These are phyloP conservation scores for Elongisporangium anandrum DNA, from an alignment of 352 stramenopile genomes.

Conservation along the genomic window DNA sequence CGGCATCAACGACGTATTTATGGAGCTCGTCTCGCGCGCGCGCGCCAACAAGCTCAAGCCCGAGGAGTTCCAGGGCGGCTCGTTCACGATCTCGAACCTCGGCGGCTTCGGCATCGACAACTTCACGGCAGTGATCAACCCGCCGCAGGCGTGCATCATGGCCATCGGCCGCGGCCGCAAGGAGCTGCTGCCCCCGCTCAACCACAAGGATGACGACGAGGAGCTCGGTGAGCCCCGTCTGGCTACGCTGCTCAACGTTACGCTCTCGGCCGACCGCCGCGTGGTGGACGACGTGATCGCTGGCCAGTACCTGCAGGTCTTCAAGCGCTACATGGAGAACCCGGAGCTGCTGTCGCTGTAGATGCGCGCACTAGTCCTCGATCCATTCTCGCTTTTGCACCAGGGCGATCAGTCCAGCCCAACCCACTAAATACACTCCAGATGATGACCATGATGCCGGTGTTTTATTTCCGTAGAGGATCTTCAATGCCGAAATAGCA, in stretches of 20 bases:
- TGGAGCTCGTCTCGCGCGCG: slow-evolving; percentile 95
- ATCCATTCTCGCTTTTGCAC: not conserved
- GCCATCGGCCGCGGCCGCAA: slow-evolving; percentile 93
- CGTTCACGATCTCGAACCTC: slow-evolving; percentile 99
- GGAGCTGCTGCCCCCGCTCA: slow-evolving; percentile 70
- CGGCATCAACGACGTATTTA: slow-evolving; percentile 94
- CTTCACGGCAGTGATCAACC: slow-evolving; percentile 99
- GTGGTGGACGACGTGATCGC: slow-evolving; percentile 97
- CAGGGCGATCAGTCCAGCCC: not conserved
- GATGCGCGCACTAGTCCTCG: not conserved
- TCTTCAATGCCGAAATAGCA: not conserved
- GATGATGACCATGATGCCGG: not conserved
- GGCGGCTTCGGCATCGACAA: slow-evolving; percentile 97
- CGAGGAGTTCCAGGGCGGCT: slow-evolving; percentile 99
- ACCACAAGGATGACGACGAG: slow-evolving; percentile 17
- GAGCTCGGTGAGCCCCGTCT: slow-evolving; percentile 61
- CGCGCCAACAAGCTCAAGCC: slow-evolving; percentile 96
- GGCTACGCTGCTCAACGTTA: slow-evolving; percentile 94
- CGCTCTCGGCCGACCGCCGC: slow-evolving; percentile 94
- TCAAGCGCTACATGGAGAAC: slow-evolving; percentile 96
- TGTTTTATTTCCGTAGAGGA: not conserved
- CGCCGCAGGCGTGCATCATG: slow-evolving; percentile 98
- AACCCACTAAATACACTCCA: not conserved
- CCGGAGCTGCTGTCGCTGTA: slow-evolving; percentile 88
- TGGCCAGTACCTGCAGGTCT: slow-evolving; percentile 93